phyloP scores from a whole-genome alignment of 371 early-diverging fungal genomes.

The Apophysomyces variabilis region DNA sequence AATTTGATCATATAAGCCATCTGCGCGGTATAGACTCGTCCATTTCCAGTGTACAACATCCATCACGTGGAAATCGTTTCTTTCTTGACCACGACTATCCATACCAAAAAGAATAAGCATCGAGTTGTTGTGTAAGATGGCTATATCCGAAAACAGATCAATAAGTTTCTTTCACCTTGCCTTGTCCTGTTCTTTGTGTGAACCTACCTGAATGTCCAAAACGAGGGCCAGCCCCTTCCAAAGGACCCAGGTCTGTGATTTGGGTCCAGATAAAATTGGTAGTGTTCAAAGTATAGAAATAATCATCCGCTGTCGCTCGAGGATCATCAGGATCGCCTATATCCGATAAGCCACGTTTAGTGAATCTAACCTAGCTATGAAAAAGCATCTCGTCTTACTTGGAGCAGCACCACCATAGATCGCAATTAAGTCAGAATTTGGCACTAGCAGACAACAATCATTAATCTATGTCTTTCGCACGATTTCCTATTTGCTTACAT shows the following conservation, averaged over 20 bases:
- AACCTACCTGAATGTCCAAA: slow-evolving; percentile 15
- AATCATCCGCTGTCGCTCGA: not conserved
- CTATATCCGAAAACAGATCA: not conserved
- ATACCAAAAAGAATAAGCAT: slow-evolving; percentile 10
- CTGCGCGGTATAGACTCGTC: not conserved
- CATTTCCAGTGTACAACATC: slow-evolving; percentile 1
- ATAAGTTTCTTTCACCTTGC: not conserved
- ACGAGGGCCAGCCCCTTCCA: slow-evolving; percentile 4
- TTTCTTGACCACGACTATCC: not conserved
- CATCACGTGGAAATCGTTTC: slow-evolving; percentile 9
- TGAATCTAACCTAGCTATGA: too few relatives aligned
- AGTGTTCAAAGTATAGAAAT: not conserved
- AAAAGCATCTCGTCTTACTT: not conserved
- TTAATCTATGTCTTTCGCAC: too few relatives aligned
- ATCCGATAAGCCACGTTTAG: not conserved
- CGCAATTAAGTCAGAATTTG: not conserved
- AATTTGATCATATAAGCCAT: not conserved
- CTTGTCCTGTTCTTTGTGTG: not conserved
- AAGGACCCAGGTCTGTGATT: not conserved
- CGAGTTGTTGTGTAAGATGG: not conserved
- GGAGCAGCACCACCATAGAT: not conserved
- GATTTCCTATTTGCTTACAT: not conserved
- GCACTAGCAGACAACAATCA: not conserved
- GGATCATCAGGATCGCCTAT: not conserved
- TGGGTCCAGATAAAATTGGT: not conserved